Base-by-base conservation (phyloP, 177 flowering plant species). In the Tripterygium wilfordii region DNA sequence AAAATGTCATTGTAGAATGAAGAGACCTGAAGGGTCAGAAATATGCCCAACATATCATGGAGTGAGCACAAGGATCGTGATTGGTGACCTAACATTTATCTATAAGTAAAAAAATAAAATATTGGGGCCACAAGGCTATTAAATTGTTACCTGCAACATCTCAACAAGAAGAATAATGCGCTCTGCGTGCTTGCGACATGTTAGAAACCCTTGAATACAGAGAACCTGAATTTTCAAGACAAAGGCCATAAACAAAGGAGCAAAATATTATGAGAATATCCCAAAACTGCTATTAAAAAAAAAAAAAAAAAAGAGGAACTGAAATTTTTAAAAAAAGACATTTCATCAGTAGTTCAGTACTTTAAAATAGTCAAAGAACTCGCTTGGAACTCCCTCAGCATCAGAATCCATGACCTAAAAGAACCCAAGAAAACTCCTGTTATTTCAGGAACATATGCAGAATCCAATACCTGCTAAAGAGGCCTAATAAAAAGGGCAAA, bases 331-430 rank as follows among this genome's bases (percentile, higher is more conserved):
- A n/a, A n/a, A n/a, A n/a, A n/a, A n/a, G n/a, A n/a, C n/a, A n/a
- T n/a, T n/a, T n/a, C n/a, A n/a, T n/a, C n/a, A n/a, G n/a, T n/a
- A n/a, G n/a, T n/a, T 51, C 37, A 27, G 25, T 77, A 90, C 99
- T 63, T 94, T 94, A 56, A 90, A 94, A 70, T 94, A 94, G 67
- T 94, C 96, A 58, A 94, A 94, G 69, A 90, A 90, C 66, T 94
- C 99, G 66, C 99, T 94, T 38, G 99, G 99, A 68, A 83, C 65
- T 50, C 99, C 99, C 70, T 94, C 99, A 39, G 99, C 99, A 85
- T 94, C 96, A 71, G 99, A 94, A 67, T 94, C 99, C 99, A 94
- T 94, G 45, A 94, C 97, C 99, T 94, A 58, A 40, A 27, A 69
- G 27, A 49, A 41, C 18, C 2, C 21, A 32, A 53, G 4, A 23